These are phyloP conservation scores for Xerophyta viscosa DNA, from an alignment of 106 monocot genomes.

Conservation along the genomic window DNA sequence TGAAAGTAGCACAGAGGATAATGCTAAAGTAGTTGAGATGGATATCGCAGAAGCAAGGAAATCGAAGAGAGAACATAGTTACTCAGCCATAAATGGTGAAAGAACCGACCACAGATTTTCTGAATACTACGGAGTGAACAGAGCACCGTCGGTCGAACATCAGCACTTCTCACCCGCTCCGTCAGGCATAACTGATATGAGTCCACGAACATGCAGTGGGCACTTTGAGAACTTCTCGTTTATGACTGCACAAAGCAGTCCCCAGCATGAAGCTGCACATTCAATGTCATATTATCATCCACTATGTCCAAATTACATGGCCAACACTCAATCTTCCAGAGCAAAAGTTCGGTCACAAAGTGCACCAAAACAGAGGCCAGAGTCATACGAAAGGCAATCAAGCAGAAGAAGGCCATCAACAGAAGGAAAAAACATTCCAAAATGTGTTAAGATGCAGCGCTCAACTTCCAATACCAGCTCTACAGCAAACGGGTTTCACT, in stretches of 20 bases:
- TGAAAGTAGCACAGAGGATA: conserved; percentile 18
- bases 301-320: conserved; percentile 38
- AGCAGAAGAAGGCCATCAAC: conserved; percentile 14
- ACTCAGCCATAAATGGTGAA: conserved; percentile 5
- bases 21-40: conserved; percentile 29
- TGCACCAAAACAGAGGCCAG: conserved; percentile 31
- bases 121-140: neutral
- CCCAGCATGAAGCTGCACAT: conserved; percentile 1
- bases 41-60: conserved; percentile 23
- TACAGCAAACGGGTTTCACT: conserved; percentile 8
- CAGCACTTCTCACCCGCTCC: conserved; percentile 14
- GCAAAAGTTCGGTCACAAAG: conserved; percentile 53
- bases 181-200: conserved; percentile 19
- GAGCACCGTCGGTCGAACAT: neutral
- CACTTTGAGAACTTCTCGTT: conserved; percentile 32
- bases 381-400: conserved; percentile 19
- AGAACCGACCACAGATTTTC: conserved; percentile 22
- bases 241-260: conserved; percentile 22
- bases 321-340: conserved; percentile 46
- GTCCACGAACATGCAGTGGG: conserved; percentile 12
- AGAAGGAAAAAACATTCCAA: conserved; percentile 25
- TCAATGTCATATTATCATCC: conserved; percentile 5
- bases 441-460: conserved; percentile 21
- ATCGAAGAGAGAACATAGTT: conserved; percentile 23
- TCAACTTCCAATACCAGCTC: conserved; percentile 23